These are phyloP conservation scores for Ochromonas danica DNA, from an alignment of 108 stramenopile genomes.

Conservation along the genomic window DNA sequence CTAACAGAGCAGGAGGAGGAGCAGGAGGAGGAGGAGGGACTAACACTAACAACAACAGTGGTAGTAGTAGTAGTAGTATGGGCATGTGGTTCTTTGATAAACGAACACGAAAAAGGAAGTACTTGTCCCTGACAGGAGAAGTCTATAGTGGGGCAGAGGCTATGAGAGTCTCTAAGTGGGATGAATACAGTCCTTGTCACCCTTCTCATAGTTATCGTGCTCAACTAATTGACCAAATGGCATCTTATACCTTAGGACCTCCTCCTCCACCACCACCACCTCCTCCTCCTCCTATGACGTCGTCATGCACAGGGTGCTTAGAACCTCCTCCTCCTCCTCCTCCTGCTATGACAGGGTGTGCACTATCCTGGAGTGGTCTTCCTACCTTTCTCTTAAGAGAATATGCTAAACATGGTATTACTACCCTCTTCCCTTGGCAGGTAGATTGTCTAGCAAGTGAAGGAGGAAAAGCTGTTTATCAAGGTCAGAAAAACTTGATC, in stretches of 20 bases:
- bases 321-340: background rate
- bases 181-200: background rate
- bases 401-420: constrained; percentile 37
- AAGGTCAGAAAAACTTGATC: constrained; percentile 43
- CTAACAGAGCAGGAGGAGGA: too few species aligned
- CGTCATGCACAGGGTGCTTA: background rate
- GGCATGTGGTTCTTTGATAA: constrained; percentile 10
- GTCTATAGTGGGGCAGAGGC: background rate
- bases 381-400: constrained; percentile 9
- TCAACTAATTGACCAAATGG: constrained; percentile 8
- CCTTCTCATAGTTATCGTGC: background rate
- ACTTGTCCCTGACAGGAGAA: constrained; percentile 10
- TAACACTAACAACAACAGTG: too few species aligned
- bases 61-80: too few species aligned
- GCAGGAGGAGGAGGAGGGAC: too few species aligned
- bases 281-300: background rate
- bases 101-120: background rate
- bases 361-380: constrained; percentile 31
- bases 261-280: background rate
- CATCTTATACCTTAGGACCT: too few species aligned
- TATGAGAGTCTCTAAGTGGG: background rate
- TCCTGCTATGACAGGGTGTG: too few species aligned
- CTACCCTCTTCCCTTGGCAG: constrained; percentile 50
- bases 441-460: constrained; percentile 44
- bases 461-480: constrained; percentile 41